Percentiles rank a stretch among this genome's conserved stretches.
Conservation (phyloP, 345 rosid genomes). For the Raphanus raphanistrum region DNA sequence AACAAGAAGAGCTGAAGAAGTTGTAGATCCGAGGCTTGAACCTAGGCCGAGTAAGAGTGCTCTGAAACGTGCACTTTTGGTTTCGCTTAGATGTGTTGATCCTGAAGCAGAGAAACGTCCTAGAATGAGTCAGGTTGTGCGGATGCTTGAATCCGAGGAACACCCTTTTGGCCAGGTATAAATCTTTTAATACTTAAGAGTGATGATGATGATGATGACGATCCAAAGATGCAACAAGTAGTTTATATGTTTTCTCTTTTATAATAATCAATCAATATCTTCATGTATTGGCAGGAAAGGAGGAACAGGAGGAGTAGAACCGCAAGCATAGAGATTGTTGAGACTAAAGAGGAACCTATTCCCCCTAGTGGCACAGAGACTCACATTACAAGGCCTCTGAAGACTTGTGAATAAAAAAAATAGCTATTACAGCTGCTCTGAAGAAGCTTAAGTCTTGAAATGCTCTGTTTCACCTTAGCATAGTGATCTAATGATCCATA, state of each 20-base stretch:
- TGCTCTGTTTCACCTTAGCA: constrained; percentile 10
- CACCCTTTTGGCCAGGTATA: constrained; percentile 81
- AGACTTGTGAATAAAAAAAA: constrained; percentile 38
- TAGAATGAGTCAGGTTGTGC: constrained; percentile 84
- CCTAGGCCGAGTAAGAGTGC: constrained; percentile 71
- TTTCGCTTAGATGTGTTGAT: constrained; percentile 87
- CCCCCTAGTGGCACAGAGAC: constrained; percentile 43
- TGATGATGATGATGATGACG: background rate
- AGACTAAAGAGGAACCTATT: constrained; percentile 48
- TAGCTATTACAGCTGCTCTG: constrained; percentile 17
- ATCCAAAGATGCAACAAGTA: constrained; percentile 1
- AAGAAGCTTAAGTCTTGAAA: constrained; percentile 8
- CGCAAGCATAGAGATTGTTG: constrained; percentile 72
- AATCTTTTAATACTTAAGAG: too few species aligned
- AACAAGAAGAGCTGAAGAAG: constrained; percentile 90
- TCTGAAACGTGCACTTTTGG: constrained; percentile 73
- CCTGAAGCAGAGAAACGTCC: constrained; percentile 89
- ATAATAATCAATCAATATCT: background rate
- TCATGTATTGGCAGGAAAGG: constrained; percentile 56
- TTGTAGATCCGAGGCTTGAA: constrained; percentile 77
- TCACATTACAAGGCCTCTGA: constrained; percentile 37
- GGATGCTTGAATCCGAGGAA: constrained; percentile 88
- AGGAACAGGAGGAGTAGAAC: constrained; percentile 73
- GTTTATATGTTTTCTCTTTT: background rate
- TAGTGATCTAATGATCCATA: background rate